Evolutionary conservation across 805 yeast species (phyloP).

Genomic region (Pichia occidentalis): DNA sequence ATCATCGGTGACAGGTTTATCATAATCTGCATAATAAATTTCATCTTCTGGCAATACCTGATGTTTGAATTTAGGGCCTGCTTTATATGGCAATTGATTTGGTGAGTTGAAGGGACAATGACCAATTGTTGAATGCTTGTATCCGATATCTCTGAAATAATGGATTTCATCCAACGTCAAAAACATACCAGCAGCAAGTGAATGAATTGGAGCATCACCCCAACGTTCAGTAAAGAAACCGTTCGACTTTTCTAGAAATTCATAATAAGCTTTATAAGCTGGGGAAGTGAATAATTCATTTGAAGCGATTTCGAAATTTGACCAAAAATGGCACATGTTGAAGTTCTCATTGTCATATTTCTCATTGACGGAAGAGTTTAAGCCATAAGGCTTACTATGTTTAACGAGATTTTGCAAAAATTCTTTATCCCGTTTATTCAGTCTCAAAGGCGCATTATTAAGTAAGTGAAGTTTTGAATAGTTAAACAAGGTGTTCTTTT

Average conservation of each 20-base stretch:
- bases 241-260: conserved; percentile 59
- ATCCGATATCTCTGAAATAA: conserved; percentile 90
- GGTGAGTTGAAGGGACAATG: conserved; percentile 78
- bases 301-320: conserved; percentile 87
- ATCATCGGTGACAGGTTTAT: conserved; percentile 16
- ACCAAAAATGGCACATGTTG: conserved; percentile 85
- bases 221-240: conserved; percentile 91
- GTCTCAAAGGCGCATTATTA: conserved; percentile 1
- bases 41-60: conserved; percentile 31
- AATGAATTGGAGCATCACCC: conserved; percentile 97
- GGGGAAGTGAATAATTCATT: conserved; percentile 66
- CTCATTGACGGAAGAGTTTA: conserved; percentile 38
- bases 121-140: conserved; percentile 68
- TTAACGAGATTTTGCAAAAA: conserved; percentile 34
- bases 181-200: conserved; percentile 76
- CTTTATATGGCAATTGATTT: conserved; percentile 41
- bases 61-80: conserved; percentile 30
- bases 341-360: conserved; percentile 61
- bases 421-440: conserved; percentile 22
- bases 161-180: conserved; percentile 67
- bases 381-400: conserved; percentile 30
- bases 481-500: conserved; percentile 23
- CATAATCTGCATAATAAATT: conserved; percentile 31
- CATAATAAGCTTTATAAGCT: conserved; percentile 60
- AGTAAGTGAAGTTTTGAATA: conserved; percentile 16